Evolutionary conservation across 139 green algal species (phyloP).

Genomic region (Pleodorina starrii): DNA sequence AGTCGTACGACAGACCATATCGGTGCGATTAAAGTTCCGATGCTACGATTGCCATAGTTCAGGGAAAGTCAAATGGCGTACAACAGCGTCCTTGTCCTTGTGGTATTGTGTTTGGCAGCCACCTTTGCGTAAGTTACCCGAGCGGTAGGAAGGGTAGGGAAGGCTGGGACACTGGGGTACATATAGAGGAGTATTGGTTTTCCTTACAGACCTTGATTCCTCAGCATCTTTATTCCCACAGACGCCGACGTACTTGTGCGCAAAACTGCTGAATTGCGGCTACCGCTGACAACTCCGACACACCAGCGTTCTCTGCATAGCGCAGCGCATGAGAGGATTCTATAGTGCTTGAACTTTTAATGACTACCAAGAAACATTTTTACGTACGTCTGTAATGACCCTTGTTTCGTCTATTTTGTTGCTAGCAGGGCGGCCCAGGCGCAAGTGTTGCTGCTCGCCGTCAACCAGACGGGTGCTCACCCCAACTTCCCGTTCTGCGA

Average conservation of each 20-base stretch:
- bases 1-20: background rate
- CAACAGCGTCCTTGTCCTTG: background rate
- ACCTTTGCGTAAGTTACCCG: background rate
- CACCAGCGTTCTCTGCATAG: background rate
- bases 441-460: background rate
- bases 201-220: background rate
- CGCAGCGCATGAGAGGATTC: background rate
- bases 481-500: constrained; percentile 11
- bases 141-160: background rate
- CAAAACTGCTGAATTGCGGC: background rate
- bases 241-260: background rate
- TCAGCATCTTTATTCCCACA: background rate
- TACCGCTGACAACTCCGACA: no score
- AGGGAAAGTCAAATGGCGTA: background rate
- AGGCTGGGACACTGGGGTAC: background rate
- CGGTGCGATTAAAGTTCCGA: no score
- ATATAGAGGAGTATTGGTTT: background rate
- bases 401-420: background rate
- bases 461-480: background rate
- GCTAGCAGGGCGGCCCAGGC: background rate
- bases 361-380: background rate
- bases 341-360: background rate
- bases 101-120: background rate
- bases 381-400: background rate
- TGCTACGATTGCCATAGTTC: background rate